Evolutionary conservation across 1,139 yeast genomes (phyloP), one percentile per base, ranked within the genome.

Genomic region (Kodamaea sp.): DNA sequence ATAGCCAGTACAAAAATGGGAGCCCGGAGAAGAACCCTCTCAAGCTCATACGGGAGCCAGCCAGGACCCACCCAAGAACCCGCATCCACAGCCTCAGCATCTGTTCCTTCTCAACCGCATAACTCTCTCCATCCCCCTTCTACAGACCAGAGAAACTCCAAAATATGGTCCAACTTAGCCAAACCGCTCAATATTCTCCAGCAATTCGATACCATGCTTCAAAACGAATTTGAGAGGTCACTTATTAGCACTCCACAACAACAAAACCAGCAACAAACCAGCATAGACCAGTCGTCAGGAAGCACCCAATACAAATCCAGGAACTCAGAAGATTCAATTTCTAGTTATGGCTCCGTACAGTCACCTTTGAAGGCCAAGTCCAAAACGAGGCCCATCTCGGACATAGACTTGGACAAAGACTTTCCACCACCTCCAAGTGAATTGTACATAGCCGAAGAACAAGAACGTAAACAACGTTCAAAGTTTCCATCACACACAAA

Each of bases 191-290:
- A 69, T 26, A 65, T 82, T 38, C 68, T 83, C 28, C 86, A 80
- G 46, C 88, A 80, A 42, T 73, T 83, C 49, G 92, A 83, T 54
- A 76, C 75, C 31, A 67, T 82, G 60, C 61, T 83, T 19, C 87
- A 78, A 50, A 73, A 69, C 37, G 90, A 83, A 51, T 68, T 83
- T 43, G 90, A 83, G 47, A 76, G 53, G 59, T 79, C 63, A 20
- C 63, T 63, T 53, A 56, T 42, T 12, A 29, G 36, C 24, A 37
- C 36, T 9, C 46, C 41, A 3, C 37, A 28, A 15, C 31, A 33
- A 18, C 26, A 13, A 13, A 7, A 24, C 10, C 27, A 29, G 19
- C 37, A 22, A 10, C 39, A 25, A 8, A 29, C 31, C 13, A 31
- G 23, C 8, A 24, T 25, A 7, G 44, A 34, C 24, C 41, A 38